Evolutionary conservation across 1,139 yeast genomes (phyloP), one percentile per base, ranked within the genome.

Genomic region (Protomyces pachydermus): DNA sequence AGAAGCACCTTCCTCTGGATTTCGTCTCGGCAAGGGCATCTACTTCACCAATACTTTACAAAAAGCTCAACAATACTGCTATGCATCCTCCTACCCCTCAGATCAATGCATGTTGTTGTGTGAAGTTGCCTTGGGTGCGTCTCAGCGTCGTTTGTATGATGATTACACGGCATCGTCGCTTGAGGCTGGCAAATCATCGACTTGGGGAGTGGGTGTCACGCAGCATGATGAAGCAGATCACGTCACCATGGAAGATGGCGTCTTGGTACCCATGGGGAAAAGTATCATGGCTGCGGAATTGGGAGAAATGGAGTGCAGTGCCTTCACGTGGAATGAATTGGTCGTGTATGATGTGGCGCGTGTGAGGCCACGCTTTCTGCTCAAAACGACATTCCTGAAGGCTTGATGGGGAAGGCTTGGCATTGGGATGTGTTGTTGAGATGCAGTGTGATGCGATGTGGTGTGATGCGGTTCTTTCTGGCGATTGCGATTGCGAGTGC

Each of bases 21-120:
- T 48, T 35, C 23, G 61, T n/a, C 55, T 56, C 25, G 61, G 61
- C 42, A 56, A 56, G 34, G 61, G 61, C 18, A 48, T 56, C 54
- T 56, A 56, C 25, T 56, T 56, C 34, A n/a, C 61, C 25, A 53
- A 56, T 34, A 48, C 61, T 1, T 25, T 56, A 10, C 34, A 38
- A n/a, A 56, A 56, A 23, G 51, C 61, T 5, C 51, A 53, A 42
- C 37, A 37, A 16, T 56, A 56, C 38, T 56, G 61, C 51, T 56
- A 53, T 46, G 38, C 55, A 12, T 20, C 42, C 10, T 32, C 38
- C 6, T 39, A 25, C 9, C 61, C 61, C 6, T 56, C 55, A 8
- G 16, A 39, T 14, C 61, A 56, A 28, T 56, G 61, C 38, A 53
- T 56, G 38, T 37, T 56, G 4, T 48, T 56, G 2, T 56, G 61